A percentile compares a stretch with the other conserved stretches of the same genome.
These are phyloP conservation scores for Alternaria conjuncta DNA, from an alignment of 2,329 filamentous ascomycete species.

Conservation along the genomic window DNA sequence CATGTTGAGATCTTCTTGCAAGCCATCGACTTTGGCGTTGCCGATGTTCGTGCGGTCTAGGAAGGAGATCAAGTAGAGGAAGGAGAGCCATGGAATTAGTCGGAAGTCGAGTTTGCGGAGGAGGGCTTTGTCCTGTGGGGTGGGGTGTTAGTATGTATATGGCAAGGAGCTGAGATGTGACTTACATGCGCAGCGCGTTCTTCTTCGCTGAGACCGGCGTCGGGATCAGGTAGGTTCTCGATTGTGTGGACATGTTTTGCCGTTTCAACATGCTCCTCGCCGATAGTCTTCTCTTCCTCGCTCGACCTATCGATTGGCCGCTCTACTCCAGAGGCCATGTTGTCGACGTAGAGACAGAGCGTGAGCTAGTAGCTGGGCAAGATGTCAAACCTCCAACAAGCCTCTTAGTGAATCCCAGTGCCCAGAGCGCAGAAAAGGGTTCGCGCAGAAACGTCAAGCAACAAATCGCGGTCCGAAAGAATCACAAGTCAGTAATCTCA, in stretches of 20 bases:
- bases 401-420: not conserved
- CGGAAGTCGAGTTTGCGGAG: constrained; percentile 67
- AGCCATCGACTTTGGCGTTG: constrained; percentile 68
- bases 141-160: not conserved
- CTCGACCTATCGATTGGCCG: constrained; percentile 22
- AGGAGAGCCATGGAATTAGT: constrained; percentile 70
- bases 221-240: constrained; percentile 59
- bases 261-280: constrained; percentile 12
- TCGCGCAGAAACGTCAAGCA: not conserved
- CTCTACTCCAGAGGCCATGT: constrained; percentile 33
- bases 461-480: not conserved
- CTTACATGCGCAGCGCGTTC: constrained; percentile 68
- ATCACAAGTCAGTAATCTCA: not conserved
- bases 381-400: not conserved
- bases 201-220: constrained; percentile 68
- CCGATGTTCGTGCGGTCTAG: constrained; percentile 77
- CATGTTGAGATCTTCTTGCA: constrained; percentile 67
- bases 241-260: constrained; percentile 18
- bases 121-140: constrained; percentile 64
- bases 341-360: not conserved
- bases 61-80: constrained; percentile 77
- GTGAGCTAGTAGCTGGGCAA: not conserved
- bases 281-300: constrained; percentile 30
- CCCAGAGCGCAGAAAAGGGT: not conserved
- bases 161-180: not conserved